Evolutionary conservation across 2,329 filamentous ascomycete genomes (phyloP).

Genomic region (Emergomyces pasteurianus): DNA sequence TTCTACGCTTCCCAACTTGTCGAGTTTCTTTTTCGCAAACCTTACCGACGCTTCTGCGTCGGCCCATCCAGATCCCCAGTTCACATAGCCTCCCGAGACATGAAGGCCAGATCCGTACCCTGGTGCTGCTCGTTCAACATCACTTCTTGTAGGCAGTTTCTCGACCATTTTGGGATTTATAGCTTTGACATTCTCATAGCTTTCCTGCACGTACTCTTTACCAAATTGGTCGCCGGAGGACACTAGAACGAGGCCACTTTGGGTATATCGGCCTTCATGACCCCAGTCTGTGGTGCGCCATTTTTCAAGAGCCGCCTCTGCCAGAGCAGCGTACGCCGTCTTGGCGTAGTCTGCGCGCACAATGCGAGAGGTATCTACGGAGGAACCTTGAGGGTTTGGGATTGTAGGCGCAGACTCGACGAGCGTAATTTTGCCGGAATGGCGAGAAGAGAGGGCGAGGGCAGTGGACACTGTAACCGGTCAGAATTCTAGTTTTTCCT

Average conservation of each 20-base stretch:
- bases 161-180: slow-evolving; percentile 23
- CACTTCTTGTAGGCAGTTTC: slow-evolving; percentile 22
- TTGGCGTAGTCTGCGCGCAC: slow-evolving; percentile 71
- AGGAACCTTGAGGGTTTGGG: slow-evolving; percentile 47
- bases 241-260: slow-evolving; percentile 32
- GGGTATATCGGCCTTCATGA: slow-evolving; percentile 30
- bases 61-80: slow-evolving; percentile 36
- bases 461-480: slow-evolving; percentile 46
- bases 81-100: slow-evolving; percentile 33
- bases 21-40: slow-evolving; percentile 27
- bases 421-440: slow-evolving; percentile 42
- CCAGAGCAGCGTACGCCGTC: slow-evolving; percentile 62
- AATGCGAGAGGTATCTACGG: slow-evolving; percentile 50
- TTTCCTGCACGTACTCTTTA: slow-evolving; percentile 27
- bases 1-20: slow-evolving; percentile 23
- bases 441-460: slow-evolving; percentile 53
- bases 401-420: slow-evolving; percentile 45
- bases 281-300: slow-evolving; percentile 39
- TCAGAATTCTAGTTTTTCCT: background rate
- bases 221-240: slow-evolving; percentile 23
- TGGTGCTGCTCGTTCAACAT: slow-evolving; percentile 24
- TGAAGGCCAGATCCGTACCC: slow-evolving; percentile 23
- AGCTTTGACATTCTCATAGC: slow-evolving; percentile 29
- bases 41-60: slow-evolving; percentile 31
- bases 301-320: slow-evolving; percentile 60